A percentile compares a stretch with the other conserved stretches of the same genome.
Evolutionary conservation across 495 filamentous ascomycete genomes (phyloP).

Genomic region (Trichodelitschia bisporula): DNA sequence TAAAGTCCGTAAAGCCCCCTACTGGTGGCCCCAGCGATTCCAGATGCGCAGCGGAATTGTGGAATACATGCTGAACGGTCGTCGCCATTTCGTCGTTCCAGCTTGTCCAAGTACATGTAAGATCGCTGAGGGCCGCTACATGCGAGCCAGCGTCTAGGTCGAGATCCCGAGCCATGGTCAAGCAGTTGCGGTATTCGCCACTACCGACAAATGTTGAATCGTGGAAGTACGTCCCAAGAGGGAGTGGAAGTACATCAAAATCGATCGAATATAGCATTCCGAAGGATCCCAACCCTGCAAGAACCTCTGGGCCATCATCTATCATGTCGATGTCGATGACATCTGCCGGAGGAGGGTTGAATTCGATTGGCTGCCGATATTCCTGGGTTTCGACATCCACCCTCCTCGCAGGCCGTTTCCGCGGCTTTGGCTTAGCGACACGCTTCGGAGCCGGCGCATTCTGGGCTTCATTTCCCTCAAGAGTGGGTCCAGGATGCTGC

Average conservation of each 20-base stretch:
- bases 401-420: conserved; percentile 9
- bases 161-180: conserved; percentile 20
- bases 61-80: background rate
- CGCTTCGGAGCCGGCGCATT: too few relatives aligned
- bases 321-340: background rate
- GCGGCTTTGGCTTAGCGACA: conserved; percentile 3
- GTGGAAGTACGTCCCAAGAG: conserved; percentile 48
- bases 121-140: background rate
- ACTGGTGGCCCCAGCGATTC: background rate
- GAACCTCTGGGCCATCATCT: conserved; percentile 6
- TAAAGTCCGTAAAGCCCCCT: background rate
- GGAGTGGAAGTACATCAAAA: conserved; percentile 48
- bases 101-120: conserved; percentile 8
- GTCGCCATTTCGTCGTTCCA: conserved; percentile 12
- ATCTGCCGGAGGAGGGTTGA: conserved; percentile 9
- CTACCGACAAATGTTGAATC: conserved; percentile 51
- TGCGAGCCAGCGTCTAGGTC: conserved; percentile 1
- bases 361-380: conserved; percentile 16
- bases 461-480: background rate
- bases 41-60: background rate
- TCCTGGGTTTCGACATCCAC: conserved; percentile 12
- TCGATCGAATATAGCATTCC: conserved; percentile 46
- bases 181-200: conserved; percentile 25
- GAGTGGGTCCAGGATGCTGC: background rate
- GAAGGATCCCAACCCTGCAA: too few relatives aligned